phyloP scores from a whole-genome alignment of 805 yeast genomes.

The Suhomyces faveliae region DNA sequence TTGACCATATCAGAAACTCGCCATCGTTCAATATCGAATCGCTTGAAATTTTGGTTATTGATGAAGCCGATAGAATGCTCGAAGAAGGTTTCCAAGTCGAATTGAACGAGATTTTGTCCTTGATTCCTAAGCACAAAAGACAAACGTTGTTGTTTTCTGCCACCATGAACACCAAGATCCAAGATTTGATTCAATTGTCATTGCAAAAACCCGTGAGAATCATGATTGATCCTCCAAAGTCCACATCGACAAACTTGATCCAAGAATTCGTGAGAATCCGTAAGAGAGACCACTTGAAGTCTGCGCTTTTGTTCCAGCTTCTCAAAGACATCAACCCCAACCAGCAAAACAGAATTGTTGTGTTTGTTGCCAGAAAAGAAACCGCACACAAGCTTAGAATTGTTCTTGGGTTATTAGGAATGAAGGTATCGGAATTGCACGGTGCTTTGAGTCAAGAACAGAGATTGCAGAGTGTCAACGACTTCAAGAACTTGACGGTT shows the following conservation, averaged over 20 bases:
- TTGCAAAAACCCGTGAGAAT: conserved; percentile 88
- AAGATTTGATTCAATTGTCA: conserved; percentile 82
- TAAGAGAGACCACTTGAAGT: conserved; percentile 79
- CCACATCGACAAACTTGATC: conserved; percentile 83
- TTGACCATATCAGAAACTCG: conserved; percentile 94
- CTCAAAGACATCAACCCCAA: conserved; percentile 63
- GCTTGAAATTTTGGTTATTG: conserved; percentile 89
- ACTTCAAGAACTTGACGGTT: conserved; percentile 77
- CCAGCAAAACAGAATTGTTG: conserved; percentile 72
- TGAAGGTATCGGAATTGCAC: conserved; percentile 76
- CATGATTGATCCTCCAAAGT: conserved; percentile 95
- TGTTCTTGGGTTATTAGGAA: conserved; percentile 67
- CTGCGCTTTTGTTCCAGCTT: conserved; percentile 75
- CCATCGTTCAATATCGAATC: conserved; percentile 87
- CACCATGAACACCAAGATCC: conserved; percentile 93
- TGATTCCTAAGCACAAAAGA: conserved; percentile 80
- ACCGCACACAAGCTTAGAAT: conserved; percentile 85
- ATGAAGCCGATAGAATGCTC: conserved; percentile 98
- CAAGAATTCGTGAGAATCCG: conserved; percentile 96
- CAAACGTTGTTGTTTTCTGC: conserved; percentile 96
- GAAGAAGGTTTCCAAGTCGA: conserved; percentile 99
- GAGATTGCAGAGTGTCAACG: conserved; percentile 79
- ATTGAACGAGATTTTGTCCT: conserved; percentile 80
- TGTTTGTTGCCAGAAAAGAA: conserved; percentile 90
- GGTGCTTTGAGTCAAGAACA: conserved; percentile 90